These are phyloP conservation scores for Lasiosphaeriaceae sp. DNA, from an alignment of 495 filamentous ascomycete species.

Conservation along the genomic window DNA sequence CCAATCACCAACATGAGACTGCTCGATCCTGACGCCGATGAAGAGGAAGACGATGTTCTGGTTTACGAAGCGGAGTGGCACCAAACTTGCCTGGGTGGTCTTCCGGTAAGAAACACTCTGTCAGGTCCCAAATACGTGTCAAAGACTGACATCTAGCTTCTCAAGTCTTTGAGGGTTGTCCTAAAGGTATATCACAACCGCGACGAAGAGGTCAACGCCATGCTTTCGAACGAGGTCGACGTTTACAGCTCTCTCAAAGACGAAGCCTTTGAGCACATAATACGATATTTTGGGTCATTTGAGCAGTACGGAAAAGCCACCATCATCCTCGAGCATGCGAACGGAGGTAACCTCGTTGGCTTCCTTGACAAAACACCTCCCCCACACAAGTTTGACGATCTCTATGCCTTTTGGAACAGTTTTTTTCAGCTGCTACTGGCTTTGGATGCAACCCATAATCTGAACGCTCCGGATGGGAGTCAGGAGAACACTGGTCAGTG, in stretches of 20 bases:
- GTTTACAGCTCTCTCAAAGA: not conserved
- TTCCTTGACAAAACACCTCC: not conserved
- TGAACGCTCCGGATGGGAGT: not conserved
- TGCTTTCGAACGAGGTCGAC: conserved; percentile 2
- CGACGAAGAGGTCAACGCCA: not conserved
- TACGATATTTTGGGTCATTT: conserved; percentile 4
- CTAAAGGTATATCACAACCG: conserved; percentile 4
- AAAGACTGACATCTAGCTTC: not conserved
- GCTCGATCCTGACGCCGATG: not conserved
- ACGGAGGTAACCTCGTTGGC: not conserved
- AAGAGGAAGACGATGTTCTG: not conserved
- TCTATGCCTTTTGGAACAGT: not conserved
- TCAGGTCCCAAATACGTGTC: not conserved
- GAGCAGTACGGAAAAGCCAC: conserved; percentile 1
- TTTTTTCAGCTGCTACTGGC: not conserved
- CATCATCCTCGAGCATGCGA: conserved; percentile 4
- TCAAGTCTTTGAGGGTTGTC: not conserved
- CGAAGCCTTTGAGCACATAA: not conserved
- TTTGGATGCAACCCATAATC: not conserved
- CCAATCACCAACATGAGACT: conserved; percentile 2
- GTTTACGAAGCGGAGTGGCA: conserved; percentile 7
- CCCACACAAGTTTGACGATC: not conserved
- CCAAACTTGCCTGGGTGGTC: not conserved
- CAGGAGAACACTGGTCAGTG: not conserved
- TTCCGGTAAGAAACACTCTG: not conserved